phyloP scores from a whole-genome alignment of 2,329 filamentous ascomycete genomes.

The Aspergillus cejpii region DNA sequence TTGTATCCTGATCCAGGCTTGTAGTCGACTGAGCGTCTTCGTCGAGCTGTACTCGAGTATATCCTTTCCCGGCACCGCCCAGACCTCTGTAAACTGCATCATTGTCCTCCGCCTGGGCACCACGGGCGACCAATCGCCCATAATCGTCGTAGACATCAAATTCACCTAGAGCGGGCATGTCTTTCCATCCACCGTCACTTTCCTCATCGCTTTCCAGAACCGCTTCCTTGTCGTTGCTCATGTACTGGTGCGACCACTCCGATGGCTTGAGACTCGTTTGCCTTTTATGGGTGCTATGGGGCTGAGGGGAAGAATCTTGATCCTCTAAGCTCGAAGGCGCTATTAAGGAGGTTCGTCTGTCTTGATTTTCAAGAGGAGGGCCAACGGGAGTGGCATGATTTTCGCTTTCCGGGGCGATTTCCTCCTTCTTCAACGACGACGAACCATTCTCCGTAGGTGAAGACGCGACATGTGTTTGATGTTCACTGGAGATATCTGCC shows the following conservation, averaged over 20 bases:
- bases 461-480: not conserved
- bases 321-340: conserved; percentile 9
- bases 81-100: conserved; percentile 68
- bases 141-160: conserved; percentile 97
- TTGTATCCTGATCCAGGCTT: conserved; percentile 94
- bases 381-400: not conserved
- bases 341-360: conserved; percentile 13
- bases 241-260: conserved; percentile 85
- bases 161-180: conserved; percentile 86
- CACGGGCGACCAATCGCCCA: conserved; percentile 75
- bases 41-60: conserved; percentile 89
- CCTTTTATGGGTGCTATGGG: conserved; percentile 18
- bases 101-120: conserved; percentile 63
- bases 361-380: conserved; percentile 1
- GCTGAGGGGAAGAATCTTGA: conserved; percentile 4
- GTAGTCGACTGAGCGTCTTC: conserved; percentile 91
- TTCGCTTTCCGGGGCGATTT: conserved; percentile 3
- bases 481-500: not conserved
- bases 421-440: not conserved
- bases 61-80: conserved; percentile 87
- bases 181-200: conserved; percentile 74
- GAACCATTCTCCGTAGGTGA: not conserved
- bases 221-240: conserved; percentile 47
- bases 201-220: conserved; percentile 45
- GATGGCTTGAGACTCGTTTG: conserved; percentile 47